Evolutionary conservation across 2,329 filamentous ascomycete genomes (phyloP), one percentile per base, ranked within the genome.

Genomic region (Arthrobotrys iridis): DNA sequence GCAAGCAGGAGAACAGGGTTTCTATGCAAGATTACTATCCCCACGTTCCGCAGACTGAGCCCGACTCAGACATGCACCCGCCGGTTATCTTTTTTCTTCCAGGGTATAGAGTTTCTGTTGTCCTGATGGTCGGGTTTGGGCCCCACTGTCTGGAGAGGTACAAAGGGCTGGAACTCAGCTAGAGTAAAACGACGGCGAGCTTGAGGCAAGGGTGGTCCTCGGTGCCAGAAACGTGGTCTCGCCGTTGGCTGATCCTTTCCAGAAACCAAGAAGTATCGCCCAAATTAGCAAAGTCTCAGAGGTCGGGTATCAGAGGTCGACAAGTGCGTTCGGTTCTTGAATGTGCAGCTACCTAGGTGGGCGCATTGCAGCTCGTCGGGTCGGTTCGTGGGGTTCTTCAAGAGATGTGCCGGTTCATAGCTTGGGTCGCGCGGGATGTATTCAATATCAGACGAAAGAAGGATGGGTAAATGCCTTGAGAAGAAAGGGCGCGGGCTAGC

Each of bases 241-340:
- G 70, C 62, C 55, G 70, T 66, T 74, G 70, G 70, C 35, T 74
- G 62, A 66, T 74, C 60, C 13, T 43, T 62, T 66, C 62, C 62
- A 66, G 62, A 74, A 67, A 26, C 26, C 37, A 55, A 22, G 20
- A 20, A 22, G 40, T 59, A 60, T 73, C n/a, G 60, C 60, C 37
- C 48, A 66, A 72, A 59, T 40, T 20, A 65, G 60, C 59, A 62
- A 72, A 37, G 48, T 57, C 66, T 60, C n/a, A 64, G 46, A 30
- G 24, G 20, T 63, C 11, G 66, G 35, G 46, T 33, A 45, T 58
- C 24, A 64, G 40, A 64, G 26, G 28, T 30, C 24, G 33, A 55
- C 22, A 37, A n/a, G 58, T 48, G 48, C 28, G 26, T 58, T 57
- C 55, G 46, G 40, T 46, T 60, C 41, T 22, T 68, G 52, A 11